Evolutionary conservation across 148 eudicot species (phyloP).

Genomic region (Camellia sinensis): DNA sequence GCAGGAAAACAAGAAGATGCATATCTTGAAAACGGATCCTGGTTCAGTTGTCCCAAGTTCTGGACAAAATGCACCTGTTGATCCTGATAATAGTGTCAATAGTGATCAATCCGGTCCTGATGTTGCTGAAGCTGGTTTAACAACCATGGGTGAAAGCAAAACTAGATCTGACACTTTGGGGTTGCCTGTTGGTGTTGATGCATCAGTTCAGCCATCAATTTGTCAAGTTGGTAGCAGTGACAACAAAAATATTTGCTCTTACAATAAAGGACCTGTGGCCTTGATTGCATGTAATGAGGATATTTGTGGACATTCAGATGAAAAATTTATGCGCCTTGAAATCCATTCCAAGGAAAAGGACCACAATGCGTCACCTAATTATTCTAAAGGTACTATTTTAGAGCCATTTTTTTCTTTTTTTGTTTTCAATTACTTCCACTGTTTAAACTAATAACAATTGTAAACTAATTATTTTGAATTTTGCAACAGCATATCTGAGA

Average conservation of each 20-base stretch:
- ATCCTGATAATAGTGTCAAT: slow-evolving; percentile 60
- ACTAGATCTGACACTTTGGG: slow-evolving; percentile 19
- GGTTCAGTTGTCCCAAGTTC: slow-evolving; percentile 29
- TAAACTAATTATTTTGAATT: background rate
- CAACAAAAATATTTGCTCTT: slow-evolving; percentile 12
- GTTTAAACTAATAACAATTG: background rate
- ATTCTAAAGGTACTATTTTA: slow-evolving; percentile 34
- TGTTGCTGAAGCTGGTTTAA: slow-evolving; percentile 27
- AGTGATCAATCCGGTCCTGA: slow-evolving; percentile 38
- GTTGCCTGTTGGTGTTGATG: slow-evolving; percentile 17
- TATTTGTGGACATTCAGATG: slow-evolving; percentile 17
- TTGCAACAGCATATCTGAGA: background rate
- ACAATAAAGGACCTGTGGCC: slow-evolving; percentile 9
- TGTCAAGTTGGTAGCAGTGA: slow-evolving; percentile 24
- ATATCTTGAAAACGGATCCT: slow-evolving; percentile 14
- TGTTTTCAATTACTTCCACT: background rate
- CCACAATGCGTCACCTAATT: slow-evolving; percentile 16
- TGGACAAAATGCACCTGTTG: slow-evolving; percentile 34
- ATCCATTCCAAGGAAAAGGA: slow-evolving; percentile 24
- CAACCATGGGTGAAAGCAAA: slow-evolving; percentile 17
- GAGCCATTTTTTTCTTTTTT: background rate
- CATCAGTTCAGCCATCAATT: slow-evolving; percentile 13
- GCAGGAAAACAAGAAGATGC: slow-evolving; percentile 20
- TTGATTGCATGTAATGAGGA: slow-evolving; percentile 15
- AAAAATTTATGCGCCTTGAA: slow-evolving; percentile 19